Evolutionary conservation across 805 yeast species (phyloP).

Genomic region (Hanseniaspora clermontiae): DNA sequence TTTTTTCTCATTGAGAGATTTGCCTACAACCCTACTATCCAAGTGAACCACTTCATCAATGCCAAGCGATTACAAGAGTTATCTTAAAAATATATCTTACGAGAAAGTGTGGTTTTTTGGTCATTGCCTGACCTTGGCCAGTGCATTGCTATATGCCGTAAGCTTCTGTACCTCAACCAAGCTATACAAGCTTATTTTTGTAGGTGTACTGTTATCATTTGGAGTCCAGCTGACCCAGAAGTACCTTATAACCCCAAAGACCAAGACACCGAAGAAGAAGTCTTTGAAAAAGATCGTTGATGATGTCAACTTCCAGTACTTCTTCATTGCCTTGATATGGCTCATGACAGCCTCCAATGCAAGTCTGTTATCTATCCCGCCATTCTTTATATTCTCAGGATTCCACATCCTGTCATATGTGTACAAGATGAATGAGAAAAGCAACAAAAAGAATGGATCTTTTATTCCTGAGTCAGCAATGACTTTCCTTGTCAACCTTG

Average conservation of each 20-base stretch:
- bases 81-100: background rate
- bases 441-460: constrained; percentile 56
- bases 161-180: constrained; percentile 27
- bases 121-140: constrained; percentile 37
- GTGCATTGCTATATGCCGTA: constrained; percentile 30
- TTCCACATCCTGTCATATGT: constrained; percentile 69
- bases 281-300: constrained; percentile 27
- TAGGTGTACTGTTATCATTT: constrained; percentile 60
- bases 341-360: constrained; percentile 38
- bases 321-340: constrained; percentile 44
- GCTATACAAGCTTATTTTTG: constrained; percentile 47
- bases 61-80: background rate
- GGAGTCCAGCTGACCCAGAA: constrained; percentile 63
- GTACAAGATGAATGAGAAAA: constrained; percentile 10
- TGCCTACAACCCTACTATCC: no score
- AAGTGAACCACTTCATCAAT: background rate
- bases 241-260: constrained; percentile 23
- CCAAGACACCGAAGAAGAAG: constrained; percentile 17
- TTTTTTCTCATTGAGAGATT: no score
- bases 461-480: constrained; percentile 29
- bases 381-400: constrained; percentile 63
- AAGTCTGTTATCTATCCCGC: constrained; percentile 49
- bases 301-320: constrained; percentile 67
- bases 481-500: constrained; percentile 26
- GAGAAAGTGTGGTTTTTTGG: constrained; percentile 73